Percentiles rank a stretch among this genome's conserved stretches.
Conservation (phyloP, 371 early-diverging fungal species). For the Neoconidiobolus thromboides region DNA sequence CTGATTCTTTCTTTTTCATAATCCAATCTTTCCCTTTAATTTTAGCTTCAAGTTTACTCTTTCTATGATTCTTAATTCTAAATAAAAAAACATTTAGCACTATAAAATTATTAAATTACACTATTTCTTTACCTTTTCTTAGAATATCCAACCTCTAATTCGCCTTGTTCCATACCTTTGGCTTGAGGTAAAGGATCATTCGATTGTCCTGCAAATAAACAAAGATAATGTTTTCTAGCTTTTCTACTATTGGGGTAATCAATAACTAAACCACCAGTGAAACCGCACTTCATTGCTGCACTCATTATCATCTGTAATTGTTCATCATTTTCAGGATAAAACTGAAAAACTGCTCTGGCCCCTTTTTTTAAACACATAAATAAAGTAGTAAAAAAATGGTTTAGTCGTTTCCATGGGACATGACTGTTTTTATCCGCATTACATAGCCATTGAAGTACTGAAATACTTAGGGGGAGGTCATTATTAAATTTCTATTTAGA, state of each 20-base stretch:
- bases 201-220: constrained; percentile 75
- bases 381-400: constrained; percentile 82
- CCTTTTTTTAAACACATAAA: constrained; percentile 76
- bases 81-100: constrained; percentile 13
- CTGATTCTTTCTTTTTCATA: constrained; percentile 73
- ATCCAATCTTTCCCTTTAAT: constrained; percentile 84
- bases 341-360: constrained; percentile 93
- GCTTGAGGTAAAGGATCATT: no score
- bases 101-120: constrained; percentile 5
- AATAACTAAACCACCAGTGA: constrained; percentile 90
- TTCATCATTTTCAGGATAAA: constrained; percentile 92
- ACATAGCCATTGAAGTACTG: constrained; percentile 98
- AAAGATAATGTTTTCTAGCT: constrained; percentile 91
- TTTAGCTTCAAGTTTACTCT: constrained; percentile 25
- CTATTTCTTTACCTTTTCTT: no score
- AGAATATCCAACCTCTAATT: no score
- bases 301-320: constrained; percentile 88
- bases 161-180: no score
- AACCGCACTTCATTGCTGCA: constrained; percentile 77
- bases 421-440: constrained; percentile 82
- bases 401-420: constrained; percentile 65
- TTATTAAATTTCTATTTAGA: not conserved
- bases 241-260: constrained; percentile 95
- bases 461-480: constrained; percentile 37
- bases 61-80: constrained; percentile 11